Evolutionary conservation across 2,329 filamentous ascomycete genomes (phyloP), one percentile per base, ranked within the genome.

Genomic region (Emergomyces pasteurianus): DNA sequence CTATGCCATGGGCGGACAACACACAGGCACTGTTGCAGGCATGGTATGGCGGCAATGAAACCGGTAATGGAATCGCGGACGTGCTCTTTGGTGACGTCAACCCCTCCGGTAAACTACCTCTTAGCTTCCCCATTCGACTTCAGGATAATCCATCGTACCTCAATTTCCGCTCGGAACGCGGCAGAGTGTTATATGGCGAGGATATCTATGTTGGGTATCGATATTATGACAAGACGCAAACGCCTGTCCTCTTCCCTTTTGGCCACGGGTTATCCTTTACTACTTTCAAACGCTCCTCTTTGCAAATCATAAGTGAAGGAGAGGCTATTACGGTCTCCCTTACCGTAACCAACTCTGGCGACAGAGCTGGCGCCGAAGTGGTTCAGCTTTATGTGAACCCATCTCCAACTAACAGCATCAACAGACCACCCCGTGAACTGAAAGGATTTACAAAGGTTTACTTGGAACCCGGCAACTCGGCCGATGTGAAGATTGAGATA

Each of bases 41-140:
- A 8, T 94, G 89, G 88, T 94, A 91, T 68, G 88, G 89, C 63
- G 89, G 90, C n/a, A 90, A 94, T 68, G 89, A 94, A 75, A 87
- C 86, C 5, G 90, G 89, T 6, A 90, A 92, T 69, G 86, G 85
- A 12, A 86, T 95, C 63, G 88, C 87, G 0, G 89, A 92, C 65
- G 80, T 92, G 1, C 78, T 92, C 1, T 88, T 89, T 64, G 89
- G 88, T 55, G 82, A 86, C 63, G 81, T 83, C 54, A 91, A 88
- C 69, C 89, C 89, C 0, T 86, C 83, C 52, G 89, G 85, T 16
- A 91, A 91, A 71, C 79, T 92, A 1, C 86, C 88, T 0, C 78
- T 91, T 26, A 87, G 81, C 2, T 92, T 92, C 75, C 89, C 90
- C 0, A 79, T 78, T 58, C 78, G 79, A 18, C 70, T 87, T 0